Conservation (phyloP, 805 yeast species). For the Lipomyces chichibuensis region DNA sequence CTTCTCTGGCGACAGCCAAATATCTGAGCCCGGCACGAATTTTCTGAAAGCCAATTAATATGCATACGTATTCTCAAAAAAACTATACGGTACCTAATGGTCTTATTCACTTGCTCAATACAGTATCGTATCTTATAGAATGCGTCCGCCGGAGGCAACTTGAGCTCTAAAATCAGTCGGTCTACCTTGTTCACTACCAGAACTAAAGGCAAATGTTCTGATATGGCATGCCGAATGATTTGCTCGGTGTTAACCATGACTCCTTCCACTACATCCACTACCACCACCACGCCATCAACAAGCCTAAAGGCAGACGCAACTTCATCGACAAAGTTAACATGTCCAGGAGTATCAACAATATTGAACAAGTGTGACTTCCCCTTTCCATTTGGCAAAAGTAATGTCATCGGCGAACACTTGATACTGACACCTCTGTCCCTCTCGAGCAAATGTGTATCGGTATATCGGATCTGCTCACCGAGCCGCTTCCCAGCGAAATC, state of each 20-base stretch:
- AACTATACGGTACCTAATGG: constrained; percentile 47
- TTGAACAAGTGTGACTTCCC: constrained; percentile 63
- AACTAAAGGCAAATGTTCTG: constrained; percentile 55
- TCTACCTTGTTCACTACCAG: constrained; percentile 82
- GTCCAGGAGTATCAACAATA: constrained; percentile 90
- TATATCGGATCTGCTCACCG: constrained; percentile 59
- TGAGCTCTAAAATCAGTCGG: constrained; percentile 76
- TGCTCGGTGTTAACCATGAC: constrained; percentile 57
- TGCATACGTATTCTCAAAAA: constrained; percentile 14
- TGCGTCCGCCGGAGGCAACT: constrained; percentile 73
- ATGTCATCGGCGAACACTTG: constrained; percentile 62
- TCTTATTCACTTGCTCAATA: constrained; percentile 66
- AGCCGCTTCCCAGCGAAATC: constrained; percentile 44
- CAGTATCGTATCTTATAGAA: constrained; percentile 65
- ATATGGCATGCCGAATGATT: constrained; percentile 57
- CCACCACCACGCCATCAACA: constrained; percentile 67
- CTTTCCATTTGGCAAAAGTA: constrained; percentile 58
- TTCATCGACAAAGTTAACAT: constrained; percentile 81
- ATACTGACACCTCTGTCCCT: constrained; percentile 69
- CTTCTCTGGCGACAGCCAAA: constrained; percentile 58
- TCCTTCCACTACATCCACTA: constrained; percentile 88
- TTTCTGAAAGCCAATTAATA: constrained; percentile 2
- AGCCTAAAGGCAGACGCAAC: constrained; percentile 58
- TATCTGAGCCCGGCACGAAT: constrained; percentile 14
- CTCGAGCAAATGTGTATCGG: constrained; percentile 74